Percentiles rank a stretch among this genome's conserved stretches.
phyloP scores from a whole-genome alignment of 129 eudicot genomes.

The Chrysanthemum makinoi region DNA sequence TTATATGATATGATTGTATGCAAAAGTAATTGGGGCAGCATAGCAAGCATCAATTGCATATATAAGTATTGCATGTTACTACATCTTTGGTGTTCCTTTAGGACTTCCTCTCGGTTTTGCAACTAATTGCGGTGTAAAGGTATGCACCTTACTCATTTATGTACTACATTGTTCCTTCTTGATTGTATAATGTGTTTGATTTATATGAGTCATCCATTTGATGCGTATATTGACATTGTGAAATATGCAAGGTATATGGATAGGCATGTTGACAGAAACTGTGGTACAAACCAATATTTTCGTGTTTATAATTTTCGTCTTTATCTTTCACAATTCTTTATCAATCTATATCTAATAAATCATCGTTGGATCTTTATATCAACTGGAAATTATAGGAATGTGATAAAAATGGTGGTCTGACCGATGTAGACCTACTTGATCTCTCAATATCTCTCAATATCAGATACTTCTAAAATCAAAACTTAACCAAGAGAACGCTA shows the following conservation, averaged over 20 bases:
- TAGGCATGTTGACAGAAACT: constrained; percentile 43
- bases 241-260: constrained; percentile 43
- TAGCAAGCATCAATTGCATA: constrained; percentile 56
- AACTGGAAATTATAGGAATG: no score
- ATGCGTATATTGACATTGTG: not conserved
- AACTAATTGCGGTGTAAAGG: constrained; percentile 35
- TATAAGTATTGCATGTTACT: constrained; percentile 45
- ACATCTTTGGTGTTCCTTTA: constrained; percentile 47
- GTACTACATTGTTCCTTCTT: no score
- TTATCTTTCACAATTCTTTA: no score
- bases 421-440: not conserved
- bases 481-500: no score
- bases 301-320: no score
- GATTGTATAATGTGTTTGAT: not conserved
- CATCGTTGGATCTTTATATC: no score
- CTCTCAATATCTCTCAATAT: not conserved
- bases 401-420: not conserved
- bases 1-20: no score
- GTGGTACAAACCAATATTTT: constrained; percentile 33
- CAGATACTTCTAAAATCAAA: not conserved
- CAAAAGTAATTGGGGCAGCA: constrained; percentile 46
- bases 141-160: constrained; percentile 1
- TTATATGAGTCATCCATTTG: not conserved
- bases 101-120: constrained; percentile 36
- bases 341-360: no score